These are phyloP conservation scores for Vigna radiata DNA, from an alignment of 306 rosid species.

Conservation along the genomic window DNA sequence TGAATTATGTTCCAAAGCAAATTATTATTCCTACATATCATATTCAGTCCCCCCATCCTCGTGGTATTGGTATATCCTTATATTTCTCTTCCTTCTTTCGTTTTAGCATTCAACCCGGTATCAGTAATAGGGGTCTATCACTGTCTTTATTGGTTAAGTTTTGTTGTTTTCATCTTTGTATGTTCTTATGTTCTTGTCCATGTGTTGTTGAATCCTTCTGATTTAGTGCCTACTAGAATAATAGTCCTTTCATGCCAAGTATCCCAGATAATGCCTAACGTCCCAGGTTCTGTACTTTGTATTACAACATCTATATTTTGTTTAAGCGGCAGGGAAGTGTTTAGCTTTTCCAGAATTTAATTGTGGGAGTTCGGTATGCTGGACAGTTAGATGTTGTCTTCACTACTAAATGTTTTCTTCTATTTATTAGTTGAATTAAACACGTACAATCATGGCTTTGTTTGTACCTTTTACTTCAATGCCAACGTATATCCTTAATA, in stretches of 20 bases:
- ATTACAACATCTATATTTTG: background rate
- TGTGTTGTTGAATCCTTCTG: background rate
- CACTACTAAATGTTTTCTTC: background rate
- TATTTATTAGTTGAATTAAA: background rate
- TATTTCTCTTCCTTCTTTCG: background rate
- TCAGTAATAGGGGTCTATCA: background rate
- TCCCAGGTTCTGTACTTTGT: conserved; percentile 9
- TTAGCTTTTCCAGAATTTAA: background rate
- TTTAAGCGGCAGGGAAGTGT: background rate
- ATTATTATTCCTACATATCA: background rate
- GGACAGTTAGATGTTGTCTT: too few relatives aligned
- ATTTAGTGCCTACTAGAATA: background rate
- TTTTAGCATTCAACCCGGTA: background rate
- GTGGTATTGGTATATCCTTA: background rate
- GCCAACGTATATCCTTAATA: background rate
- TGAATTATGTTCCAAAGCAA: background rate
- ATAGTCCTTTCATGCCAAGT: background rate
- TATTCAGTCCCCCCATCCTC: background rate
- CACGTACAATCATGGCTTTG: background rate
- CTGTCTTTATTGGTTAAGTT: background rate
- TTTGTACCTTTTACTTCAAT: background rate
- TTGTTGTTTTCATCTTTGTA: conserved; percentile 14
- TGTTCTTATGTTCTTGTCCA: conserved; percentile 5
- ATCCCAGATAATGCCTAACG: background rate
- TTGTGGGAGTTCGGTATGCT: background rate